A percentile compares a stretch with the other conserved stretches of the same genome.
phyloP scores from a whole-genome alignment of 257 asterid genomes.

The Solanum paucissectum region DNA sequence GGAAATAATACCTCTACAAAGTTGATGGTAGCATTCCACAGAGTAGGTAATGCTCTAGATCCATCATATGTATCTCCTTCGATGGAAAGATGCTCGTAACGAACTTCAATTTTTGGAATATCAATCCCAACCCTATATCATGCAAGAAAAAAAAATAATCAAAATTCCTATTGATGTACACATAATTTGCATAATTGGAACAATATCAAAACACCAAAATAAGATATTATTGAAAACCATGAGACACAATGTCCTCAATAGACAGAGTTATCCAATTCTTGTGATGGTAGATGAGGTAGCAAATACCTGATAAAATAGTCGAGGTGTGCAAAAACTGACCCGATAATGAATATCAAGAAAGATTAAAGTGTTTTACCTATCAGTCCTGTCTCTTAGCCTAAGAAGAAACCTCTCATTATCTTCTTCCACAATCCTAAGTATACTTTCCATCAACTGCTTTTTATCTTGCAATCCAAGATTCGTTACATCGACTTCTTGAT shows the following conservation, averaged over 20 bases:
- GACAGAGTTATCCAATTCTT: not conserved
- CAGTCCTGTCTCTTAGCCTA: slow-evolving; percentile 72
- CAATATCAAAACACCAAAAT: not conserved
- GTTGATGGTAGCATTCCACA: slow-evolving; percentile 59
- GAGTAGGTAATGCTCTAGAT: slow-evolving; percentile 87
- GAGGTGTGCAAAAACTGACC: not conserved
- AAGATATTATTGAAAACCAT: not conserved
- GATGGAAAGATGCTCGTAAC: slow-evolving; percentile 59
- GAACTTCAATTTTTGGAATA: slow-evolving; percentile 75
- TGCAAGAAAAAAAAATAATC: not conserved
- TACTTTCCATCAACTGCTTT: slow-evolving; percentile 49
- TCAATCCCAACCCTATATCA: slow-evolving; percentile 65
- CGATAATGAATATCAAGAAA: not conserved
- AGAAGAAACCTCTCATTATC: slow-evolving; percentile 86
- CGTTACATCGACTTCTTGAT: slow-evolving; percentile 61
- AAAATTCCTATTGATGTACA: not conserved
- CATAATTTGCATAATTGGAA: not conserved
- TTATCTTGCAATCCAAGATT: slow-evolving; percentile 49
- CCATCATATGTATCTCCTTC: slow-evolving; percentile 77
- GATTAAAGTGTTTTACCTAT: slow-evolving; percentile 29
- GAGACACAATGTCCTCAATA: not conserved
- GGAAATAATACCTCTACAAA: slow-evolving; percentile 48
- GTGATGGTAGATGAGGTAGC: not conserved
- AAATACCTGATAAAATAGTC: not conserved
- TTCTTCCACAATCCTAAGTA: slow-evolving; percentile 72